Base-by-base conservation (phyloP, 2,329 filamentous ascomycete species). In the Aspergillus pseudoglaucus region DNA sequence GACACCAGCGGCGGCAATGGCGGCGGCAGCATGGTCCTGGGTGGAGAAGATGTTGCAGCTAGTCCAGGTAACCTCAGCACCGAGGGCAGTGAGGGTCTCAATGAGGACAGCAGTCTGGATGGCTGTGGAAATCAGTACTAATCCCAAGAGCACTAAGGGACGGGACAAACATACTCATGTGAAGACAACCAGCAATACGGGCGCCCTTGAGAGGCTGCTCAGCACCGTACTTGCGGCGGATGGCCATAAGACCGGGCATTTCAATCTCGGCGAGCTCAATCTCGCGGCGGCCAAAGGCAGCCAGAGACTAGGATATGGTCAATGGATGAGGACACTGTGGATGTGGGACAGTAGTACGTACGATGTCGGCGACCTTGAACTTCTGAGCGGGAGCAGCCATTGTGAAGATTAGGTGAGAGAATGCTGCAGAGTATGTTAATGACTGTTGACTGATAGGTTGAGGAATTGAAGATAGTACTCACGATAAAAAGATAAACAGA, bases 31-130 rank as follows among this genome's bases (percentile, higher is more conserved):
- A 77, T 97, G 91, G 78, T 97, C 93, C 77, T 96, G 91, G 64
- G 91, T 97, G 72, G 87, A 93, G 86, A 96, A 98, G 76, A 98
- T 97, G 84, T 98, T 97, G 87, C 93, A 98, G 64, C 87, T 93
- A 53, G 91, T 87, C 93, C 93, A 97, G 70, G 93, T 98, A 65
- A 97, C 87, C 83, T 97, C 93, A 66, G 93, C 93, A 77, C 93
- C 93, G 66, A 98, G 89, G 61, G 85, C 79, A 66, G 81, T 87
- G 70, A 98, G 85, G 59, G 93, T 98, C 85, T 98, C 93, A 75
- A 98, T 98, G 67, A 98, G 85, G 69, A 98, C 93, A 64, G 93
- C 93, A 59, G 93, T 98, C 81, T 98, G 93, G 78, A 98, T 97
- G 72, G 93, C 81, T 84, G 8, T 46, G 30, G 20, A 51, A 4